A percentile compares a stretch with the other conserved stretches of the same genome.
phyloP scores from a whole-genome alignment of 768 basidiomycete genomes.

The Lentinula detonsa region DNA sequence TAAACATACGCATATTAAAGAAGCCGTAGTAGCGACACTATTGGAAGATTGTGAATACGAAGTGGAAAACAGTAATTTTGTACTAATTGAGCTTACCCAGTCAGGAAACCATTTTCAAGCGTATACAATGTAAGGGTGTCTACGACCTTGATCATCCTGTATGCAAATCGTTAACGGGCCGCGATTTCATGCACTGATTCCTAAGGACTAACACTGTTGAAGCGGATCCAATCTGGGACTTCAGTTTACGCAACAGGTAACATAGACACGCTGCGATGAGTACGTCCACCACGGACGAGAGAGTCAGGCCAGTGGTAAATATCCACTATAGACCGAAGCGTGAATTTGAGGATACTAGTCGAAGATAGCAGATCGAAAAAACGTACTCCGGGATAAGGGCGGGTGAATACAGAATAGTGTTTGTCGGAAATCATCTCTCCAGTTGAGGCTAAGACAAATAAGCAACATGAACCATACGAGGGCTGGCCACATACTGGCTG shows the following conservation, averaged over 20 bases:
- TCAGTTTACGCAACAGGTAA: constrained; percentile 26
- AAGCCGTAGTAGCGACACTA: constrained; percentile 34
- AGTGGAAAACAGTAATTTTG: neutral
- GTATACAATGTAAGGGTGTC: constrained; percentile 32
- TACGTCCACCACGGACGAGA: constrained; percentile 34
- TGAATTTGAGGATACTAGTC: too few relatives aligned
- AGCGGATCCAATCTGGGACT: constrained; percentile 11
- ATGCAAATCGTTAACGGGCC: neutral
- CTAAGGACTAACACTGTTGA: constrained; percentile 20
- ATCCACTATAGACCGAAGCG: constrained; percentile 26
- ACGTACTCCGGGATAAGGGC: constrained; percentile 4
- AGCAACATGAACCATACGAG: neutral
- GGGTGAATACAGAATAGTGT: constrained; percentile 6
- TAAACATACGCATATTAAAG: constrained; percentile 33
- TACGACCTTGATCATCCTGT: constrained; percentile 32
- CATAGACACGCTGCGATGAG: constrained; percentile 30
- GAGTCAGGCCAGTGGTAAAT: constrained; percentile 35
- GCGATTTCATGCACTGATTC: neutral
- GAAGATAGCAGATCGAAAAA: too few relatives aligned
- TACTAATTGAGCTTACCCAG: constrained; percentile 22
- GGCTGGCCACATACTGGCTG: neutral
- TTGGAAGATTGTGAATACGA: neutral
- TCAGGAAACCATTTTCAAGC: constrained; percentile 35
- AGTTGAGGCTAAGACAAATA: neutral
- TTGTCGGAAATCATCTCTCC: neutral